Evolutionary conservation across 306 rosid species (phyloP).

Genomic region (Dryas drummondii): DNA sequence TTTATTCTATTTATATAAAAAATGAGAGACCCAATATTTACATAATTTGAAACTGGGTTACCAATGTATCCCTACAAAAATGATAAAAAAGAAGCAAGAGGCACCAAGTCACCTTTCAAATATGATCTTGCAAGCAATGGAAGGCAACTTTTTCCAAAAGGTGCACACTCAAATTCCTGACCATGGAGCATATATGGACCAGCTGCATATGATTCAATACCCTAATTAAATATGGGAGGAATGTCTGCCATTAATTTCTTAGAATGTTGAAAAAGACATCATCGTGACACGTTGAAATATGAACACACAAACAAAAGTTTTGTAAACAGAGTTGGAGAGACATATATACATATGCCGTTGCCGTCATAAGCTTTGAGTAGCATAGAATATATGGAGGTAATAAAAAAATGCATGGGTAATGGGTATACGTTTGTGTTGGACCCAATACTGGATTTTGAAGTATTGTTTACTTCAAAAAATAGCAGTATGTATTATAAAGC

Average conservation of each 20-base stretch:
- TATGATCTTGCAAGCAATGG: too few species aligned
- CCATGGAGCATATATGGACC: too few species aligned
- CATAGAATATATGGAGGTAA: background rate
- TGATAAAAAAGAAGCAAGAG: too few species aligned
- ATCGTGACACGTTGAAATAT: background rate
- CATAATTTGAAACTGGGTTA: too few species aligned
- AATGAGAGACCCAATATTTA: too few species aligned
- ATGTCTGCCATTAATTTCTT: constrained; percentile 19
- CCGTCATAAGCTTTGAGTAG: background rate
- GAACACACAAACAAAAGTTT: background rate
- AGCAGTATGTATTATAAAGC: background rate
- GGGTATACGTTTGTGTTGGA: background rate
- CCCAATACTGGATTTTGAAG: constrained; percentile 3
- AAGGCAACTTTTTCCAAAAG: too few species aligned
- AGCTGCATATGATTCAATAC: too few species aligned
- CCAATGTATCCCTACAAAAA: too few species aligned
- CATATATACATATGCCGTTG: constrained; percentile 1
- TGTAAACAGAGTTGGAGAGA: background rate
- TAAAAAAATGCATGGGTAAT: background rate
- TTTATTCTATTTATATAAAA: too few species aligned
- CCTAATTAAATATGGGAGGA: background rate
- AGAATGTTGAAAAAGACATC: constrained; percentile 13
- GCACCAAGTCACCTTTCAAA: too few species aligned
- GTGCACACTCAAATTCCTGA: too few species aligned
- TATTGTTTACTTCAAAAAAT: background rate